Base-by-base conservation (phyloP, 805 yeast genomes). In the Lipomyces lipofer region DNA sequence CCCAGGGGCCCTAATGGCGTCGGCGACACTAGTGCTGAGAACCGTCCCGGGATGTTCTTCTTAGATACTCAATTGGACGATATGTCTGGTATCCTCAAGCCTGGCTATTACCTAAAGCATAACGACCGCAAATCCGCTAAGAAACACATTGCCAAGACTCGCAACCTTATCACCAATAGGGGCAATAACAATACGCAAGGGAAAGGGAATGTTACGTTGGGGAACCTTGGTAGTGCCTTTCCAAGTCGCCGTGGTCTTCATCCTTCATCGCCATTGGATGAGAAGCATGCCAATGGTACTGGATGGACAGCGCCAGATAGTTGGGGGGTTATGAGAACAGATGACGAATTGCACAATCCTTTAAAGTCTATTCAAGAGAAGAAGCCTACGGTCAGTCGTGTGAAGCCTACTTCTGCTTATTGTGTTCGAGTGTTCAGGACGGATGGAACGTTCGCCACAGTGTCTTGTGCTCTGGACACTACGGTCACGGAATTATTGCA, bases 361-460 rank as follows among this genome's bases (percentile, higher is more conserved):
- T 43, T 6, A 43, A 42, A 13, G 15, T 50, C 24, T 12, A 10
- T 24, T n/a, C 42, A 30, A 39, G 47, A 44, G 9, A 42, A 53
- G 33, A 49, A 43, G 22, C 10, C 45, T 3, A 29, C 47, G 3
- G 54, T 27, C n/a, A 25, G 32, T 10, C 13, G 49, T 10, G 13
- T 52, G 29, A 36, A 46, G 22, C 12, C 39, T n/a, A 13, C 36
- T 13, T 47, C 52, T 19, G 45, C 54, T 5, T 79, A 73, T 61
- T 79, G 76, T 57, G 74, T 92, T 21, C 82, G 96, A 56, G 84
- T 92, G 1, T 90, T 86, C 72, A 82, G 86, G 54, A 86, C 83
- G 49, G 95, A 88, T 54, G 91, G 89, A 63, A 86, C 90, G 9
- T 88, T 89, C 60, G 86, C 94, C 13, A 88, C 96, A 1, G 73